Evolutionary conservation across 2,329 filamentous ascomycete species (phyloP), one percentile per base, ranked within the genome.

Genomic region (Paraphoma sp.): DNA sequence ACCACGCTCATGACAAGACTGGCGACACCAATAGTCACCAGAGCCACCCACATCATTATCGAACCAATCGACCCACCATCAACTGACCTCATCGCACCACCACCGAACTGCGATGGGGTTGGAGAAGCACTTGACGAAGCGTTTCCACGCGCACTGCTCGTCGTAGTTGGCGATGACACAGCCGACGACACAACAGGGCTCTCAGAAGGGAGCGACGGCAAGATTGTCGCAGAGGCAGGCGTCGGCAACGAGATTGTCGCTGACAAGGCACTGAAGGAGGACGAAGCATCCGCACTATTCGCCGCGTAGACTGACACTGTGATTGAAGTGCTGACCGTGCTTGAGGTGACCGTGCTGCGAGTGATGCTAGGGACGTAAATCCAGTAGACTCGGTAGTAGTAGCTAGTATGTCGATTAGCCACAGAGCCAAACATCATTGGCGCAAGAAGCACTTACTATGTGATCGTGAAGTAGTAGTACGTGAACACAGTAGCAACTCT

Each of bases 391-490:
- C 23, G 36, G 29, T 48, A 53, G 45, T 53, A 53, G 17, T 43
- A 53, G 30, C 51, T 53, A 41, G 29, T 10, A 29, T 3, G 12
- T 29, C 14, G 7, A 17, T 45, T 12, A 36, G 43, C 16, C 40
- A 9, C 11, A 8, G 6, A 28, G 12, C 11, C 46, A 14, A 28
- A 45, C 8, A 4, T 17, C n/a, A 18, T 7, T 4, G 18, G 5
- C 12, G 12, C 38, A 8, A 8, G 28, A 28, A 28, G 36, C 2
- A 38, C 51, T 42, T 48, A 53, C 51, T 53, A 53, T 14, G 51
- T 53, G 29, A 53, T 53, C n/a, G 51, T 53, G 31, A 53, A 48
- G 38, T 44, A 47, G 45, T 33, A 53, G 28, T 53, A 53, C 11
- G 33, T 33, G 16, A 41, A 41, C 30, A 44, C 45, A 10, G 23